phyloP scores from a whole-genome alignment of 148 eudicot species.

The Amaranthus palmeri region DNA sequence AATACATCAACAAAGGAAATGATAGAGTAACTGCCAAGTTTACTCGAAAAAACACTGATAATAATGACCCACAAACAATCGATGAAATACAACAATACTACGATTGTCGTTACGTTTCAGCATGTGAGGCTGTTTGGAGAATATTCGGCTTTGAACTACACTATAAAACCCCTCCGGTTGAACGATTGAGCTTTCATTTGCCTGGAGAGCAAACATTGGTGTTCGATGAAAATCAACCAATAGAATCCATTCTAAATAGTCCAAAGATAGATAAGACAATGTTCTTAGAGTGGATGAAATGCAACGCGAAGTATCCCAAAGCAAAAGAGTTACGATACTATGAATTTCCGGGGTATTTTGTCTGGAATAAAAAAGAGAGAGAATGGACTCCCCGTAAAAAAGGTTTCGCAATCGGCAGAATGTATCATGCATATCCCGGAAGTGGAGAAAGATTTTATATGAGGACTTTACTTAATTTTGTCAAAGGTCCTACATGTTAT shows the following conservation, averaged over 20 bases:
- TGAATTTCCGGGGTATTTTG: slow-evolving; percentile 13
- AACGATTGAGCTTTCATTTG: slow-evolving; percentile 2
- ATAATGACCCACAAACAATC: no score
- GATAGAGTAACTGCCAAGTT: no score
- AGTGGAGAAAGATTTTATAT: neutral
- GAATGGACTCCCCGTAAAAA: neutral
- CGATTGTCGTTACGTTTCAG: slow-evolving; percentile 12
- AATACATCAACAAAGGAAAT: no score
- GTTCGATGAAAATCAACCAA: neutral
- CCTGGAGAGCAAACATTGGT: neutral
- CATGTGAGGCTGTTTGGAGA: slow-evolving; percentile 16
- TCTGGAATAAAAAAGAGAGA: neutral
- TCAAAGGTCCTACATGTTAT: neutral
- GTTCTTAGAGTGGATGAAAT: slow-evolving; percentile 15
- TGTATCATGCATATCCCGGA: neutral
- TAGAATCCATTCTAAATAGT: neutral
- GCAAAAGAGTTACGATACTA: slow-evolving; percentile 5
- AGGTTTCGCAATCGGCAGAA: neutral
- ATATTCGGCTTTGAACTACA: slow-evolving; percentile 7
- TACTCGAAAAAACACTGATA: no score
- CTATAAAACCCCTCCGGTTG: neutral
- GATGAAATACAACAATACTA: slow-evolving; percentile 14
- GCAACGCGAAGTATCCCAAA: neutral
- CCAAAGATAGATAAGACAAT: neutral
- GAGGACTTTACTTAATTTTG: neutral